These are phyloP conservation scores for Sanguinoderma infundibulare DNA, from an alignment of 1,284 basidiomycete genomes.

Conservation along the genomic window DNA sequence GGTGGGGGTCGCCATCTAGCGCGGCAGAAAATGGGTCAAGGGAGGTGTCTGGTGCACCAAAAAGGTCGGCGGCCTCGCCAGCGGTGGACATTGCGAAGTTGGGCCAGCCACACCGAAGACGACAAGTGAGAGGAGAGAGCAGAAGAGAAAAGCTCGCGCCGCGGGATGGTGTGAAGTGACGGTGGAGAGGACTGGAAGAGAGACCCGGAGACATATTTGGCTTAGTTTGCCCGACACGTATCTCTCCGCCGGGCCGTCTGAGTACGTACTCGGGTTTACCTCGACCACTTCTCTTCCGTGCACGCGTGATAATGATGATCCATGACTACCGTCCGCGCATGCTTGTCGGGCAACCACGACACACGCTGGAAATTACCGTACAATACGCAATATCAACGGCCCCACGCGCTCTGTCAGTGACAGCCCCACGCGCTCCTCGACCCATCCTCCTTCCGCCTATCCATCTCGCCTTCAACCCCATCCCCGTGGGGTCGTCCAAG, in stretches of 20 bases:
- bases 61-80: slow-evolving; percentile 79
- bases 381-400: slow-evolving; percentile 7
- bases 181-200: slow-evolving; percentile 9
- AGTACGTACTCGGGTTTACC: background rate
- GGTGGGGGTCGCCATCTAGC: slow-evolving; percentile 47
- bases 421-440: slow-evolving; percentile 25
- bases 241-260: slow-evolving; percentile 9
- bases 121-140: slow-evolving; percentile 10
- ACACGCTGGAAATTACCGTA: background rate
- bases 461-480: slow-evolving; percentile 25
- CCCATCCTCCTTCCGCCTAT: slow-evolving; percentile 24
- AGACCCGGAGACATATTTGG: slow-evolving; percentile 26
- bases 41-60: slow-evolving; percentile 62
- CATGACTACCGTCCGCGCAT: background rate
- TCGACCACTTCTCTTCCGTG: background rate
- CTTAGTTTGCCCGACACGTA: slow-evolving; percentile 28
- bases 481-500: slow-evolving; percentile 18
- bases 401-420: slow-evolving; percentile 23
- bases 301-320: background rate
- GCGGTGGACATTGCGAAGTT: slow-evolving; percentile 55
- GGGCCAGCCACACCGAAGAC: slow-evolving; percentile 26
- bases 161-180: slow-evolving; percentile 13
- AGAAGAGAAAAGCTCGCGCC: background rate
- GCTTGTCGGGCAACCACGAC: background rate
- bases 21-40: slow-evolving; percentile 67